A percentile compares a stretch with the other conserved stretches of the same genome.
Evolutionary conservation across 164 flowering plant genomes (phyloP).

Genomic region (Berberis vulgaris): DNA sequence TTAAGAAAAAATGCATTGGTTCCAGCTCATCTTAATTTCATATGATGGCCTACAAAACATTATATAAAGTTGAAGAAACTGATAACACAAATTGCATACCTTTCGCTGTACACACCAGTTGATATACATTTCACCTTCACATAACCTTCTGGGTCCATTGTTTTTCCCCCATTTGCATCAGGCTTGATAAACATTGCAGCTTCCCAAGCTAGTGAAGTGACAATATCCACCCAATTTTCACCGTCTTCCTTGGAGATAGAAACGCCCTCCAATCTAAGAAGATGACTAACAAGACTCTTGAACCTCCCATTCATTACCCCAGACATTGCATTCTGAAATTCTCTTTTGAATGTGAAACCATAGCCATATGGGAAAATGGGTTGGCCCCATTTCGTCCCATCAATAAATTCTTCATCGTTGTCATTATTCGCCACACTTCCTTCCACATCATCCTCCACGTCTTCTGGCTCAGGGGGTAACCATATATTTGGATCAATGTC

Average conservation of each 20-base stretch:
- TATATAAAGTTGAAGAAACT: not conserved
- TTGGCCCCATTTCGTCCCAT: constrained; percentile 53
- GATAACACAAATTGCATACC: constrained; percentile 31
- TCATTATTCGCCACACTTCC: constrained; percentile 48
- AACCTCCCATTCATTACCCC: constrained; percentile 61
- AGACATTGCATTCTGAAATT: constrained; percentile 41
- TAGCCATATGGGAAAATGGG: constrained; percentile 41
- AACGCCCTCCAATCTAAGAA: constrained; percentile 50
- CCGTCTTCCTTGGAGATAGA: constrained; percentile 25
- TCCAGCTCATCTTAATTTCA: not conserved
- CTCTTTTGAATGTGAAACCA: constrained; percentile 41
- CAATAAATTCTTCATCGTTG: constrained; percentile 60
- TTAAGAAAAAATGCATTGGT: not conserved
- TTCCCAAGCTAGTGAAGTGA: constrained; percentile 79
- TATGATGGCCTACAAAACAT: not conserved
- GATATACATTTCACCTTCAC: constrained; percentile 93
- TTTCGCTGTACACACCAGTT: constrained; percentile 60
- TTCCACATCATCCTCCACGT: constrained; percentile 55
- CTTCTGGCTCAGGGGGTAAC: constrained; percentile 80
- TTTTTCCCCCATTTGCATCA: constrained; percentile 46
- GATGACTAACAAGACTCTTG: constrained; percentile 46
- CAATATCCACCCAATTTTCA: constrained; percentile 72
- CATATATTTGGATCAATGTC: constrained; percentile 39
- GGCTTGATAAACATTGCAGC: constrained; percentile 80
- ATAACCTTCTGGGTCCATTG: constrained; percentile 61